phyloP scores from a whole-genome alignment of 345 rosid species.

The Eucalyptus erythrocorys region DNA sequence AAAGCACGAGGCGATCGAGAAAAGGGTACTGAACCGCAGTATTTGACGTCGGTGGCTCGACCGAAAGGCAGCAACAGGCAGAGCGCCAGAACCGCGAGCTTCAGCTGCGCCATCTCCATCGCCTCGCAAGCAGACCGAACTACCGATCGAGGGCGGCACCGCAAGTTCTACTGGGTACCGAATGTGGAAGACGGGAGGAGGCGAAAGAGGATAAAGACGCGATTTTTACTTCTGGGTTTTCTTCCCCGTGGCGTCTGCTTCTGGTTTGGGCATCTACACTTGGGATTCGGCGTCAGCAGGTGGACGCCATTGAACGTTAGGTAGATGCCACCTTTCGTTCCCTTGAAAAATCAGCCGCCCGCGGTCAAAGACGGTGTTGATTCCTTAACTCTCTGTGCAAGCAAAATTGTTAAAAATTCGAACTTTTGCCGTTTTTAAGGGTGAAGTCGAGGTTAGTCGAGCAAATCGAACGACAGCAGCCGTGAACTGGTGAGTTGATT shows the following conservation, averaged over 20 bases:
- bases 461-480: not conserved
- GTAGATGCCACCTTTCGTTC: not conserved
- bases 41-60: slow-evolving; percentile 17
- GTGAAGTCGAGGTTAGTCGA: not conserved
- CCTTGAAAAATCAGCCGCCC: not conserved
- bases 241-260: not conserved
- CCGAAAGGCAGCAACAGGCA: slow-evolving; percentile 6
- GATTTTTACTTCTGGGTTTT: not conserved
- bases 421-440: not conserved
- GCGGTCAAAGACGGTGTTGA: not conserved
- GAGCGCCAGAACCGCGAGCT: not conserved
- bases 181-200: not conserved
- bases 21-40: slow-evolving; percentile 15
- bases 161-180: not conserved
- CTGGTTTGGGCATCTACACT: not conserved
- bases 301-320: not conserved
- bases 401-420: not conserved
- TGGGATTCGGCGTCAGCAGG: not conserved
- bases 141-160: not conserved
- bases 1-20: not conserved
- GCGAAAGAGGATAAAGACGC: not conserved
- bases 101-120: not conserved
- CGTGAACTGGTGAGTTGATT: not conserved
- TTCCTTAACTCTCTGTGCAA: not conserved
- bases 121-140: not conserved